Base-by-base conservation (phyloP, 2,329 filamentous ascomycete species). In the Stemphylium vesicarium region DNA sequence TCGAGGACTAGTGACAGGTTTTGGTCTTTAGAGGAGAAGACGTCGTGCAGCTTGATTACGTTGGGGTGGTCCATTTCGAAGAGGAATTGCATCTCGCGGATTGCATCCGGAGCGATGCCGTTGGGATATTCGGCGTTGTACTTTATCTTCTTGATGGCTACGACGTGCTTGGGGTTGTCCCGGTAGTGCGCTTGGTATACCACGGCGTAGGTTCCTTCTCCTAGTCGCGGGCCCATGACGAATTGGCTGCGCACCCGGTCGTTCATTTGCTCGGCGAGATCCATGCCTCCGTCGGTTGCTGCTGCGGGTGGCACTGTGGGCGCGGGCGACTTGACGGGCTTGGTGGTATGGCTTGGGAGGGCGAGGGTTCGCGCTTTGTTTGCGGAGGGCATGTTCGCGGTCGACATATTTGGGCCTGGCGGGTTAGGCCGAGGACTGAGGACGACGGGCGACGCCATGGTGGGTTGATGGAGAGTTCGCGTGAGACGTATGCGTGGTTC, bases 1-100 rank as follows among this genome's bases (percentile, higher is more conserved):
- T 99, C 95, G 65, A 99, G 87, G 2, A 99, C 95, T 8, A 99
- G 85, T 72, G 96, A 96, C 64, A 99, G 86, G 73, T 97, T 98
- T 77, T 97, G 92, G 77, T 96, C 91, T 72, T 97, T 97, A 58
- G 92, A 95, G 48, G 90, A 92, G 83, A 97, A 99, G 64, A 98
- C 93, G 68, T 91, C 90, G 71, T 94, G 87, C 6, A 99, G 85
- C 12, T 88, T 89, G 77, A 99, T 96, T 77, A 99, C 95, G 78
- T 98, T 98, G 5, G 93, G 91, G 76, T 99, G 95, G 16, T 87
- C 88, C 24, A 99, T 86, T 79, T 99, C 95, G 75, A 96, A 93
- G 2, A 99, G 85, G 75, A 93, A 93, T 75, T 96, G 96, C 72
- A 98, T 89, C 81, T 99, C 95, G 68, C 95, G 92, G 61, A 99